A percentile compares a stretch with the other conserved stretches of the same genome.
phyloP scores from a whole-genome alignment of 495 filamentous ascomycete genomes.

The Tuber brumale region DNA sequence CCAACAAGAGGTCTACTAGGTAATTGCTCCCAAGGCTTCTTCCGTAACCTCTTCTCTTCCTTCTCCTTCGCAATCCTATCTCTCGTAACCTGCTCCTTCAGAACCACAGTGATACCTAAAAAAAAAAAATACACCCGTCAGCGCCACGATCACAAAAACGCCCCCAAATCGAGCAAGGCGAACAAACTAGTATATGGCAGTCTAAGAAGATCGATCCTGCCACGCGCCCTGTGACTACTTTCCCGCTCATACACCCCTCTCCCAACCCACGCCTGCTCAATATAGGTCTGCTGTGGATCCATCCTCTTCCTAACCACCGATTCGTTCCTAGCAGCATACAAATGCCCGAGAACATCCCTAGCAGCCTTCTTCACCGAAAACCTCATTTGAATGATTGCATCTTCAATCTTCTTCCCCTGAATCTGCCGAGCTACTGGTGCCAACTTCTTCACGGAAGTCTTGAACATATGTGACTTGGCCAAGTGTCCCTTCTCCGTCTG shows the following conservation, averaged over 20 bases:
- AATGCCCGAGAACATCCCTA: constrained; percentile 65
- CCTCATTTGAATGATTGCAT: constrained; percentile 90
- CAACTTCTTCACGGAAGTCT: constrained; percentile 85
- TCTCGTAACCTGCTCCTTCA: constrained; percentile 90
- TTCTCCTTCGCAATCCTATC: constrained; percentile 71
- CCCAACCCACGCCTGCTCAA: constrained; percentile 86
- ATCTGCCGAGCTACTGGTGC: constrained; percentile 77
- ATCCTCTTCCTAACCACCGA: constrained; percentile 75
- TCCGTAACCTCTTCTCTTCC: constrained; percentile 60
- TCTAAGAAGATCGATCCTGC: constrained; percentile 54
- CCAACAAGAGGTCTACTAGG: constrained; percentile 69
- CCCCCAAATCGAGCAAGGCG: not conserved
- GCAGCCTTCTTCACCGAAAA: constrained; percentile 93
- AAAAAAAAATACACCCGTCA: constrained; percentile 14
- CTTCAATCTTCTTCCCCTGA: constrained; percentile 79
- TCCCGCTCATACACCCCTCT: constrained; percentile 56
- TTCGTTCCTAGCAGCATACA: constrained; percentile 67
- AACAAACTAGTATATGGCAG: constrained; percentile 67
- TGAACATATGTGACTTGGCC: constrained; percentile 59
- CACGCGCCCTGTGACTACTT: constrained; percentile 62
- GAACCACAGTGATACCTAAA: constrained; percentile 64
- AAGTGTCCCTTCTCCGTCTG: constrained; percentile 65
- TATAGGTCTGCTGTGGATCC: constrained; percentile 76
- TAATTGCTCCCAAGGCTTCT: constrained; percentile 75
- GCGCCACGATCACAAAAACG: not conserved